These are phyloP conservation scores for Tephrocybe sp. DNA, from an alignment of 768 basidiomycete species.

Conservation along the genomic window DNA sequence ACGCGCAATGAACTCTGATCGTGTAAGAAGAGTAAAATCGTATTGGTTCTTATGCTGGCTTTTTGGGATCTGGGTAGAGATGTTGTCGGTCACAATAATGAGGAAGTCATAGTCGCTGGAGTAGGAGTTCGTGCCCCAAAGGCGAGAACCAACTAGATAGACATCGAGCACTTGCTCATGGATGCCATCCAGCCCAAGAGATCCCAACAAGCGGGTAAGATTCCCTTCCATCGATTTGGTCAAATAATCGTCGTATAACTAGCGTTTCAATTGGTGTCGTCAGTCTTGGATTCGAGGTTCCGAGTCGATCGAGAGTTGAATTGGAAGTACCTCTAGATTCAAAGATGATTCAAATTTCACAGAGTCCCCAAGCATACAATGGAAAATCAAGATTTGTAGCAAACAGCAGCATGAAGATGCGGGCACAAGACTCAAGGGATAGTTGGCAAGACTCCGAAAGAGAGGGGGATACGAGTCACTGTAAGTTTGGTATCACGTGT, in stretches of 20 bases:
- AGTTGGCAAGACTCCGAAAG: neutral
- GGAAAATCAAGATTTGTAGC: too few relatives aligned
- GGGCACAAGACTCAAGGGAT: too few relatives aligned
- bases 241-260: too few relatives aligned
- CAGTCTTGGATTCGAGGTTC: too few relatives aligned
- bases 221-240: too few relatives aligned
- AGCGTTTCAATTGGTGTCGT: too few relatives aligned
- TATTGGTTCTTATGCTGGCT: conserved; percentile 23
- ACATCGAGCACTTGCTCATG: neutral
- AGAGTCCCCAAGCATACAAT: too few relatives aligned
- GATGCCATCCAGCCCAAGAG: neutral
- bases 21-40: conserved; percentile 20
- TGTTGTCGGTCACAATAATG: conserved; percentile 12
- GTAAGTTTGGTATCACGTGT: conserved; percentile 16
- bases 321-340: too few relatives aligned
- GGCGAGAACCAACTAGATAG: conserved; percentile 19
- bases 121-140: conserved; percentile 20
- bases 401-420: too few relatives aligned
- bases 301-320: too few relatives aligned
- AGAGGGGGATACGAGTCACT: neutral
- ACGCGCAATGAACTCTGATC: conserved; percentile 16
- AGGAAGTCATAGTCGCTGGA: conserved; percentile 22
- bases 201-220: neutral
- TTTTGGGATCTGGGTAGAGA: conserved; percentile 4
- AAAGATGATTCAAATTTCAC: too few relatives aligned